Conservation (phyloP, 2,329 filamentous ascomycete species). For the Colletotrichum graminicola region DNA sequence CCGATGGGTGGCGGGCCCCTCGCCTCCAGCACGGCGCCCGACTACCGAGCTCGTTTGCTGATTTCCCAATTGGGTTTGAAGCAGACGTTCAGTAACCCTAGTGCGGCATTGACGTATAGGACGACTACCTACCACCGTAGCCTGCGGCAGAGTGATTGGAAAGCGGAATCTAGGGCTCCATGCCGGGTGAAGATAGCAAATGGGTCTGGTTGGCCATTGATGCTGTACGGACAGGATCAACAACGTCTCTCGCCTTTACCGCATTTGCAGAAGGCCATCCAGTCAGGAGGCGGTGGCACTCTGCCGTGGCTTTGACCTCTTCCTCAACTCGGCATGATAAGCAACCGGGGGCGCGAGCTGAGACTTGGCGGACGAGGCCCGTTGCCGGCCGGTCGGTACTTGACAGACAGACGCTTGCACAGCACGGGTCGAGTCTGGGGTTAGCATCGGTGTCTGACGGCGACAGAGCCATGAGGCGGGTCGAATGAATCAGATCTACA, state of each 20-base stretch:
- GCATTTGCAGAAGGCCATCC: background rate
- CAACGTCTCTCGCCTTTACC: background rate
- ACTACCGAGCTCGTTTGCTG: conserved; percentile 15
- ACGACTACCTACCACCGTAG: conserved; percentile 8
- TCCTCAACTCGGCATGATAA: background rate
- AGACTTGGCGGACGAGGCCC: background rate
- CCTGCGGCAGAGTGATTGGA: conserved; percentile 13
- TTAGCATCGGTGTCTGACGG: background rate
- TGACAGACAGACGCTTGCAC: background rate
- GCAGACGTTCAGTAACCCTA: conserved; percentile 10
- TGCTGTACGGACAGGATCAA: background rate
- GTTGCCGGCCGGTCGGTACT: background rate
- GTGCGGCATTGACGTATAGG: conserved; percentile 19
- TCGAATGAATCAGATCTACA: conserved; percentile 18
- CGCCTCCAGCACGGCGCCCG: conserved; percentile 12
- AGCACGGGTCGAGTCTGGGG: conserved; percentile 9
- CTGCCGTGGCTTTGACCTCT: conserved; percentile 26
- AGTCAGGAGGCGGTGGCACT: background rate
- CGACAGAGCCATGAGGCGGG: conserved; percentile 13
- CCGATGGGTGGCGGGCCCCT: conserved; percentile 17
- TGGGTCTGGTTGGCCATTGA: background rate
- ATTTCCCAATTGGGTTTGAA: conserved; percentile 18
- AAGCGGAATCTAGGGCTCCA: conserved; percentile 21
- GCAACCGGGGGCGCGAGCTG: conserved; percentile 14
- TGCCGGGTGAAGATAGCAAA: conserved; percentile 18